A percentile compares a stretch with the other conserved stretches of the same genome.
phyloP scores from a whole-genome alignment of 768 basidiomycete species.

The Pleurotus cornucopiae region DNA sequence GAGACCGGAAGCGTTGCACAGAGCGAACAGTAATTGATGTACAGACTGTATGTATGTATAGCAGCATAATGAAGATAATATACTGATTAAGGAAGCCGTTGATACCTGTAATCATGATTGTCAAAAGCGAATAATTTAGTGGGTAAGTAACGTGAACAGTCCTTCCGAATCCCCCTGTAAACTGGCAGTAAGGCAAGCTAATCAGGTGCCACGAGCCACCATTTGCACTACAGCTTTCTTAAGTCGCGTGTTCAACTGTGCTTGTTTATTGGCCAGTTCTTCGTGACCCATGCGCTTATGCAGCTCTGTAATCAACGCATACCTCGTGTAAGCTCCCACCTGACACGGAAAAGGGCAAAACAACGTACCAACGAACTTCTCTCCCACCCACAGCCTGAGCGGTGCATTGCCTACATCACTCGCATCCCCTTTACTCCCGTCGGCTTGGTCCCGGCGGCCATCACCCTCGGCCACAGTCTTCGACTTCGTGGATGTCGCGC shows the following conservation, averaged over 20 bases:
- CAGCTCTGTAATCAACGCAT: conserved; percentile 37
- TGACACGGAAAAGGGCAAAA: background rate
- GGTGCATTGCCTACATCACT: conserved; percentile 53
- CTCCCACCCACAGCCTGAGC: conserved; percentile 69
- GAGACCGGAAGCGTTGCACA: too few species aligned
- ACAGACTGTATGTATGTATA: too few species aligned
- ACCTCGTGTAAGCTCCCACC: background rate
- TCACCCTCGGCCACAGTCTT: conserved; percentile 9
- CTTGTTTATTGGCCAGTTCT: conserved; percentile 41
- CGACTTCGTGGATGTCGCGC: conserved; percentile 31
- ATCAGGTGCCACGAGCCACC: background rate
- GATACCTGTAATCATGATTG: too few species aligned
- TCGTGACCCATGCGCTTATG: conserved; percentile 54
- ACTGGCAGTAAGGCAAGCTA: too few species aligned
- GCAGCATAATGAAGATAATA: too few species aligned
- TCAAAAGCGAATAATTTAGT: too few species aligned
- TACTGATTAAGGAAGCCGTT: too few species aligned
- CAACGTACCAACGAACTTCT: conserved; percentile 58
- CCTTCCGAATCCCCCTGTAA: too few species aligned
- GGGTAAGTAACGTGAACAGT: too few species aligned
- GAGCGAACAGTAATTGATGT: too few species aligned
- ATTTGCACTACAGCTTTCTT: background rate
- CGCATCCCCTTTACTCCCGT: conserved; percentile 16
- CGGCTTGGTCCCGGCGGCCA: conserved; percentile 6
- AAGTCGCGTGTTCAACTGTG: conserved; percentile 30